These are phyloP conservation scores for Aeschynomene evenia DNA, from an alignment of 306 rosid species.

Conservation along the genomic window DNA sequence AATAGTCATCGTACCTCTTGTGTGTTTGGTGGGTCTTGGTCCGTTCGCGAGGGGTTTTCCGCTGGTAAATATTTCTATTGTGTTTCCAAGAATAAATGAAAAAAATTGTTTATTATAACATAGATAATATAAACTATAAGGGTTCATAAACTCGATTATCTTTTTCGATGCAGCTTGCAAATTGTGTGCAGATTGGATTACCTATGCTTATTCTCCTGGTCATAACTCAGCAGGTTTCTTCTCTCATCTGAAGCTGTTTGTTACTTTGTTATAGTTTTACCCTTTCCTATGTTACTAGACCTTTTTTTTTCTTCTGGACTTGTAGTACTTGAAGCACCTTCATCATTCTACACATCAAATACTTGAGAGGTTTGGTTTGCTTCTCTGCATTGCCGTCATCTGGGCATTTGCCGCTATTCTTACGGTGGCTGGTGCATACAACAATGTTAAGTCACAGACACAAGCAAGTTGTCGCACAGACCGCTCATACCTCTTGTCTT, in stretches of 20 bases:
- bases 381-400: conserved; percentile 58
- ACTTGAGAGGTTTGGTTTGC: conserved; percentile 73
- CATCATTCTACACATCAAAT: conserved; percentile 32
- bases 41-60: conserved; percentile 82
- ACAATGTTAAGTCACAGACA: conserved; percentile 49
- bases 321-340: conserved; percentile 63
- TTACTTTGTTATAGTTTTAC: not conserved
- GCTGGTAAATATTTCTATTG: conserved; percentile 47
- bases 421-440: conserved; percentile 82
- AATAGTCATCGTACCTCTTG: conserved; percentile 65
- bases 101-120: not conserved
- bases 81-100: conserved; percentile 9
- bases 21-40: conserved; percentile 85
- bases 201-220: conserved; percentile 86
- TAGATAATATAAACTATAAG: not conserved
- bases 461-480: conserved; percentile 76
- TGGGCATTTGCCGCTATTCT: conserved; percentile 94
- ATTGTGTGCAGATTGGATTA: conserved; percentile 76
- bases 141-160: conserved; percentile 4
- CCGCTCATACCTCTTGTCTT: conserved; percentile 59
- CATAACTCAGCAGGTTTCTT: conserved; percentile 69
- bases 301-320: not conserved
- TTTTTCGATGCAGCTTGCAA: conserved; percentile 64
- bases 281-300: not conserved
- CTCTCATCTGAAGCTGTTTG: conserved; percentile 15